Evolutionary conservation across 306 rosid species (phyloP).

Genomic region (Parietaria judaica): DNA sequence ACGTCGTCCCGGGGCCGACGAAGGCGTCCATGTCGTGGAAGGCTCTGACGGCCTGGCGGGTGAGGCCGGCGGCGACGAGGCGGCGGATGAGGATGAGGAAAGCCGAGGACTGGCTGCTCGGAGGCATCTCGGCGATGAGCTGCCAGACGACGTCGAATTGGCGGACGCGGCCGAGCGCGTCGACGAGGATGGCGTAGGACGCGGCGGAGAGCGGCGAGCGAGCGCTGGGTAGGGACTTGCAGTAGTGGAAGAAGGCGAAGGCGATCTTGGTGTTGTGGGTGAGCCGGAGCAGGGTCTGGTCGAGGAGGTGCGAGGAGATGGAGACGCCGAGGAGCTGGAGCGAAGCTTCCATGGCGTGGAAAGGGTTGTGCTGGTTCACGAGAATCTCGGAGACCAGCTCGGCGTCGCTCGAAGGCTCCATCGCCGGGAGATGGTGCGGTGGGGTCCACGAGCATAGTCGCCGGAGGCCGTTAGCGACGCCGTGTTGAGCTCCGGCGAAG

Average conservation of each 20-base stretch:
- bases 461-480: neutral
- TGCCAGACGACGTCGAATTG: conserved; percentile 86
- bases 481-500: neutral
- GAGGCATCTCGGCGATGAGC: conserved; percentile 56
- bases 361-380: conserved; percentile 77
- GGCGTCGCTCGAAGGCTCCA: conserved; percentile 44
- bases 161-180: conserved; percentile 59
- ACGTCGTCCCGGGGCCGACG: conserved; percentile 10
- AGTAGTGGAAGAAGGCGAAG: conserved; percentile 56
- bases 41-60: conserved; percentile 74
- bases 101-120: conserved; percentile 19
- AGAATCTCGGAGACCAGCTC: conserved; percentile 48
- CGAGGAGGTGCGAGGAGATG: conserved; percentile 48
- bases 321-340: conserved; percentile 73
- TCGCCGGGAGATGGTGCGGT: conserved; percentile 18
- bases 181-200: conserved; percentile 53
- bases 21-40: conserved; percentile 56
- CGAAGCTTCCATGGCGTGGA: conserved; percentile 62
- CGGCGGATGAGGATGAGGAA: conserved; percentile 63
- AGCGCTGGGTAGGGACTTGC: conserved; percentile 49
- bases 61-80: conserved; percentile 55
- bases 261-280: conserved; percentile 64
- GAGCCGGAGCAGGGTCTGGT: conserved; percentile 64
- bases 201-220: conserved; percentile 35
- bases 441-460: too few species aligned